These are phyloP conservation scores for Lactarius pseudohatsudake DNA, from an alignment of 768 basidiomycete species.

Conservation along the genomic window DNA sequence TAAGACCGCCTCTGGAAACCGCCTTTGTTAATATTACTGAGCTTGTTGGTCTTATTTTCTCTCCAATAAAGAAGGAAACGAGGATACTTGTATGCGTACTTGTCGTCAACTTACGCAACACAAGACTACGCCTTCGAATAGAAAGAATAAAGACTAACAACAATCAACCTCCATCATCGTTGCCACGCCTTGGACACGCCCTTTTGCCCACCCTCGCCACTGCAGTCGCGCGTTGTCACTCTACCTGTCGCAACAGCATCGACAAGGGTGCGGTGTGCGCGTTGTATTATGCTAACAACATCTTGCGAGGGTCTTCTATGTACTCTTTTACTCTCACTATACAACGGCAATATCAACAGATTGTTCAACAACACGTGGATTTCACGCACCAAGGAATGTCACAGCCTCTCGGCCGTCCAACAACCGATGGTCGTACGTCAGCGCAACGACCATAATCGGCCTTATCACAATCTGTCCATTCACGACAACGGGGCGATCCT, in stretches of 20 bases:
- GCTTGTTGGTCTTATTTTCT: neutral
- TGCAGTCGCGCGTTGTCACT: constrained; percentile 3
- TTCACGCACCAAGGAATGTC: constrained; percentile 87
- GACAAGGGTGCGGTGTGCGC: neutral
- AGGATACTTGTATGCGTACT: constrained; percentile 6
- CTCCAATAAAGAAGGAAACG: constrained; percentile 5
- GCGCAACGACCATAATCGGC: constrained; percentile 93
- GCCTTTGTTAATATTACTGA: neutral
- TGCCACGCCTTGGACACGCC: constrained; percentile 18
- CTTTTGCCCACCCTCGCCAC: neutral
- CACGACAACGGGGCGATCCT: constrained; percentile 86
- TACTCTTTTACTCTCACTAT: constrained; percentile 53
- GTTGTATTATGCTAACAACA: constrained; percentile 35
- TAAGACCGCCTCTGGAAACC: neutral
- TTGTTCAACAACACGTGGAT: constrained; percentile 7
- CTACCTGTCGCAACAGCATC: constrained; percentile 8
- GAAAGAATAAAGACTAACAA: constrained; percentile 14
- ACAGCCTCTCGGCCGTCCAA: constrained; percentile 95
- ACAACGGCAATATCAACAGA: constrained; percentile 15
- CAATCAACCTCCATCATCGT: constrained; percentile 8
- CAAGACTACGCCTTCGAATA: constrained; percentile 20
- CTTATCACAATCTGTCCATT: constrained; percentile 95
- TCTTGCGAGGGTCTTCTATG: constrained; percentile 53
- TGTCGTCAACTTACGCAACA: constrained; percentile 12
- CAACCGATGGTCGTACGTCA: constrained; percentile 94